These are phyloP conservation scores for Boletus vermiculosoides DNA, from an alignment of 768 basidiomycete species.

Conservation along the genomic window DNA sequence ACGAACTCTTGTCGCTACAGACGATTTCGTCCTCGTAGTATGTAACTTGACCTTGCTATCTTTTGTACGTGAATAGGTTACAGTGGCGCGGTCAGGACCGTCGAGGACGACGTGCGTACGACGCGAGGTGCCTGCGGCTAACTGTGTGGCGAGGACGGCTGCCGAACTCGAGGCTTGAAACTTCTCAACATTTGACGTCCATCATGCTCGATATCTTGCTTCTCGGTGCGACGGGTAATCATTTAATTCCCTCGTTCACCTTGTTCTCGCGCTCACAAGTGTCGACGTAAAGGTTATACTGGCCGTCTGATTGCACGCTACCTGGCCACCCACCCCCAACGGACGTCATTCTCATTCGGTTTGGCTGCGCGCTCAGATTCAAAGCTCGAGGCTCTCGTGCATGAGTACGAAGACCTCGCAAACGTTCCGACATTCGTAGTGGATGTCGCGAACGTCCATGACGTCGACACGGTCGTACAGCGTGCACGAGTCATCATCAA, in stretches of 20 bases:
- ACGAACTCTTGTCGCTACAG: background rate
- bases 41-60: background rate
- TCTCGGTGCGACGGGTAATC: slow-evolving; percentile 62
- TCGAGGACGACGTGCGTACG: slow-evolving; percentile 6
- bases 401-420: slow-evolving; percentile 41
- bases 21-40: background rate
- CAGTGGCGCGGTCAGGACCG: background rate
- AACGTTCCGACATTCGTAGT: slow-evolving; percentile 49
- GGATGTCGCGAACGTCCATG: slow-evolving; percentile 54
- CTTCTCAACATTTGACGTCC: slow-evolving; percentile 13
- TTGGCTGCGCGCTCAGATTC: slow-evolving; percentile 66
- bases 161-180: slow-evolving; percentile 4
- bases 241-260: background rate
- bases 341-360: slow-evolving; percentile 58
- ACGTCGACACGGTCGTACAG: slow-evolving; percentile 58
- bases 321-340: slow-evolving; percentile 61
- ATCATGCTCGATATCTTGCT: slow-evolving; percentile 59
- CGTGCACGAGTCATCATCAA: slow-evolving; percentile 69
- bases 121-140: slow-evolving; percentile 17
- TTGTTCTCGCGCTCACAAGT: slow-evolving; percentile 11
- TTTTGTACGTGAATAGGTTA: slow-evolving; percentile 1
- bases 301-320: slow-evolving; percentile 69
- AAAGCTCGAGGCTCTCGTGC: slow-evolving; percentile 55
- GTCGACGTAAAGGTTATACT: slow-evolving; percentile 50
- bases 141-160: slow-evolving; percentile 4